phyloP scores from a whole-genome alignment of 345 rosid genomes.

The Cardiospermum halicacabum region DNA sequence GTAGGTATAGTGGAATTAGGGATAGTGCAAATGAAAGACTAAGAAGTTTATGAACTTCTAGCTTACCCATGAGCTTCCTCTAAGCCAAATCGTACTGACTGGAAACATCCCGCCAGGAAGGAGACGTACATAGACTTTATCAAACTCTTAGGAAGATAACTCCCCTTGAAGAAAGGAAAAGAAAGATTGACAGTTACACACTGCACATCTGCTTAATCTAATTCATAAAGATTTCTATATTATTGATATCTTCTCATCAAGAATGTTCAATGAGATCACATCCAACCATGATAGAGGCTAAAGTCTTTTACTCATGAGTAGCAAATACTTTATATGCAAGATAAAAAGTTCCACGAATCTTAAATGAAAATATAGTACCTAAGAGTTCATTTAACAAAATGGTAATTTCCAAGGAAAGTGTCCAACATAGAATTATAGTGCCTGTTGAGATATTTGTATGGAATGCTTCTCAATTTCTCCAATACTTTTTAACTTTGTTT shows the following conservation, averaged over 20 bases:
- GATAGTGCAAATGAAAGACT: neutral
- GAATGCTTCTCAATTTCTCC: too few relatives aligned
- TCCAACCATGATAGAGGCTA: neutral
- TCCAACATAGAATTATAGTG: too few relatives aligned
- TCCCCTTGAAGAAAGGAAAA: neutral
- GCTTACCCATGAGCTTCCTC: slow-evolving; percentile 94
- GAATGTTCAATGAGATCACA: neutral
- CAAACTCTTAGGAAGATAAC: slow-evolving; percentile 55
- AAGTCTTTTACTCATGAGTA: neutral
- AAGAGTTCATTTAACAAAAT: too few relatives aligned
- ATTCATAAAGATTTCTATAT: neutral
- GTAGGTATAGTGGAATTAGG: slow-evolving; percentile 15
- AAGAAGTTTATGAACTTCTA: slow-evolving; percentile 1
- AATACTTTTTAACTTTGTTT: too few relatives aligned
- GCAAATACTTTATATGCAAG: too few relatives aligned
- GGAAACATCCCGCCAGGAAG: slow-evolving; percentile 89
- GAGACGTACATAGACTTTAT: slow-evolving; percentile 79
- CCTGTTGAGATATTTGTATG: too few relatives aligned
- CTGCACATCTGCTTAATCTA: neutral
- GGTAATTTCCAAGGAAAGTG: too few relatives aligned
- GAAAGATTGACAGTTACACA: neutral
- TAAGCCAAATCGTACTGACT: slow-evolving; percentile 86
- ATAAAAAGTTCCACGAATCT: too few relatives aligned
- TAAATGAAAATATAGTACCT: too few relatives aligned
- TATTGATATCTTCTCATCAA: neutral